Conservation (phyloP, 1,284 basidiomycete species). For the Ceratobasidium sp. region DNA sequence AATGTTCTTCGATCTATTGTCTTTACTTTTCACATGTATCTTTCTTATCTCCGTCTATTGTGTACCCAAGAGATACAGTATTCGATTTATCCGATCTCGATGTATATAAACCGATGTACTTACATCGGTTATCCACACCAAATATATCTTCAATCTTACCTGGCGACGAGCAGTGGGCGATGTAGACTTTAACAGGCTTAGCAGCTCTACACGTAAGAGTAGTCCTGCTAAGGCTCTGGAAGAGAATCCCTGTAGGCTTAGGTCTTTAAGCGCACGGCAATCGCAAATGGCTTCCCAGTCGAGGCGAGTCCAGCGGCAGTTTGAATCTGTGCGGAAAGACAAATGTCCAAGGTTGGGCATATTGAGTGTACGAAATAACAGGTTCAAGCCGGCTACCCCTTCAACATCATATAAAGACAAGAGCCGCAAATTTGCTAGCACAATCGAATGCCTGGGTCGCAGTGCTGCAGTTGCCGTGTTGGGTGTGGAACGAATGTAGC, state of each 20-base stretch:
- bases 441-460: not conserved
- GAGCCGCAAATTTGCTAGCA: not conserved
- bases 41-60: too few species aligned
- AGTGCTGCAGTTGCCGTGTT: not conserved
- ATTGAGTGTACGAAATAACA: not conserved
- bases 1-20: too few species aligned
- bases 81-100: too few species aligned
- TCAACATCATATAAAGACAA: not conserved
- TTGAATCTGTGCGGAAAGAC: not conserved
- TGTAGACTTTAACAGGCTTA: not conserved
- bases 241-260: not conserved
- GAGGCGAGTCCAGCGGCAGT: not conserved
- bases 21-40: too few species aligned
- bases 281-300: conserved; percentile 7
- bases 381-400: not conserved
- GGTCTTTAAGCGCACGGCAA: not conserved
- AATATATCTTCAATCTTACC: too few species aligned
- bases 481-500: not conserved
- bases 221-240: not conserved
- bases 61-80: too few species aligned
- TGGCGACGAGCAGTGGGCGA: not conserved
- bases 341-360: not conserved
- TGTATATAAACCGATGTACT: too few species aligned
- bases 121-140: too few species aligned
- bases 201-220: not conserved